phyloP scores from a whole-genome alignment of 2,329 filamentous ascomycete species.

The Stachybotrys elegans region DNA sequence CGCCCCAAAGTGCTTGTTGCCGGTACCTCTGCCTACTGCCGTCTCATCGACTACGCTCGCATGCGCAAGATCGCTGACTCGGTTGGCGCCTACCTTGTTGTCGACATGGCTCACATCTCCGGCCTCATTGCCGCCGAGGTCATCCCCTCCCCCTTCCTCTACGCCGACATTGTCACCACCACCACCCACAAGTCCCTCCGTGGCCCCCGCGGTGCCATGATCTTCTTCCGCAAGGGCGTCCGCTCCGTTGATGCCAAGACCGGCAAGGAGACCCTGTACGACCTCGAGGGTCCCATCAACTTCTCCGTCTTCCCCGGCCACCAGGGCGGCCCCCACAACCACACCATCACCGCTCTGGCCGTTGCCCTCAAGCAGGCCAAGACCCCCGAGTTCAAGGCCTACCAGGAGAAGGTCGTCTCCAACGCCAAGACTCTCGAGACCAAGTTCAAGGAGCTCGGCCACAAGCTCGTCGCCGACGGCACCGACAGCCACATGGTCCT shows the following conservation, averaged over 20 bases:
- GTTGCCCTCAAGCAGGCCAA: conserved; percentile 94
- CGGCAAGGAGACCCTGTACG: conserved; percentile 84
- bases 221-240: conserved; percentile 98
- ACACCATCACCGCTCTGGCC: conserved; percentile 95
- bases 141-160: conserved; percentile 85
- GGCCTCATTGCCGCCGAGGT: conserved; percentile 90
- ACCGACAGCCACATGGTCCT: conserved; percentile 98
- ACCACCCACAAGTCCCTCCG: conserved; percentile 99
- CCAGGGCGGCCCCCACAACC: conserved; percentile 98
- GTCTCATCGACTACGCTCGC: conserved; percentile 90
- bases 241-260: conserved; percentile 86
- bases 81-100: conserved; percentile 89
- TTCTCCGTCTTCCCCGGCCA: conserved; percentile 98
- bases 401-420: conserved; percentile 86
- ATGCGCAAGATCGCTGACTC: conserved; percentile 96
- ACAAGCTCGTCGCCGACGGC: conserved; percentile 91
- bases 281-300: conserved; percentile 95
- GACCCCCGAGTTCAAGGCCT: conserved; percentile 83
- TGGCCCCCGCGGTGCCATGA: conserved; percentile 97
- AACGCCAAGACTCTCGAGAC: conserved; percentile 90
- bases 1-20: conserved; percentile 94
- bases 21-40: conserved; percentile 96
- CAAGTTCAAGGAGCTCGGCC: conserved; percentile 79
- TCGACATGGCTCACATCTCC: conserved; percentile 98
- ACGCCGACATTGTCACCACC: conserved; percentile 95